Evolutionary conservation across 2,329 filamentous ascomycete species (phyloP).

Genomic region (Apiospora sp.): DNA sequence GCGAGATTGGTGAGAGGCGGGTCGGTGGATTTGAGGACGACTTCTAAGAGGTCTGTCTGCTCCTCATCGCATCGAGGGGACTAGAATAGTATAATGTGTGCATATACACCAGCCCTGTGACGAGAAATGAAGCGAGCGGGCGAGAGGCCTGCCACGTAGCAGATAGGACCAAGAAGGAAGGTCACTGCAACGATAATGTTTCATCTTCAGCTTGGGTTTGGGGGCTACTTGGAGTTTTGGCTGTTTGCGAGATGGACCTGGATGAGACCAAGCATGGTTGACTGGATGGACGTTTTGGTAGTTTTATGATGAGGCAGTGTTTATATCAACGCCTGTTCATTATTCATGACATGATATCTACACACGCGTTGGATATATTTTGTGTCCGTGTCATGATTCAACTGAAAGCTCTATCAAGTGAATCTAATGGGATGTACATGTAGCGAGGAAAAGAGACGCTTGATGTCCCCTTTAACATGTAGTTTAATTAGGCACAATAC

Average conservation of each 20-base stretch:
- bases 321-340: background rate
- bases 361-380: too few relatives aligned
- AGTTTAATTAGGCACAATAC: background rate
- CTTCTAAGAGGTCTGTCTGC: background rate
- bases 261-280: background rate
- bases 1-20: constrained; percentile 79
- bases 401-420: too few relatives aligned
- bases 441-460: too few relatives aligned
- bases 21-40: constrained; percentile 63
- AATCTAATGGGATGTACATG: too few relatives aligned
- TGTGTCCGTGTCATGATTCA: too few relatives aligned
- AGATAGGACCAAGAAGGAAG: background rate
- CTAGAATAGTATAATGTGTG: background rate
- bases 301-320: background rate
- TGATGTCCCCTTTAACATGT: too few relatives aligned
- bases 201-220: constrained; percentile 1
- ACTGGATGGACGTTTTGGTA: background rate
- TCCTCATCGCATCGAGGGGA: background rate
- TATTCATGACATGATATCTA: background rate
- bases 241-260: background rate
- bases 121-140: background rate
- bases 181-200: constrained; percentile 16
- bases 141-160: constrained; percentile 5
- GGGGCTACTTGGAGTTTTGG: constrained; percentile 17
- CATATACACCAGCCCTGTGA: background rate